Evolutionary conservation across 768 basidiomycete genomes (phyloP), one percentile per base, ranked within the genome.

Genomic region (Russula sp.): DNA sequence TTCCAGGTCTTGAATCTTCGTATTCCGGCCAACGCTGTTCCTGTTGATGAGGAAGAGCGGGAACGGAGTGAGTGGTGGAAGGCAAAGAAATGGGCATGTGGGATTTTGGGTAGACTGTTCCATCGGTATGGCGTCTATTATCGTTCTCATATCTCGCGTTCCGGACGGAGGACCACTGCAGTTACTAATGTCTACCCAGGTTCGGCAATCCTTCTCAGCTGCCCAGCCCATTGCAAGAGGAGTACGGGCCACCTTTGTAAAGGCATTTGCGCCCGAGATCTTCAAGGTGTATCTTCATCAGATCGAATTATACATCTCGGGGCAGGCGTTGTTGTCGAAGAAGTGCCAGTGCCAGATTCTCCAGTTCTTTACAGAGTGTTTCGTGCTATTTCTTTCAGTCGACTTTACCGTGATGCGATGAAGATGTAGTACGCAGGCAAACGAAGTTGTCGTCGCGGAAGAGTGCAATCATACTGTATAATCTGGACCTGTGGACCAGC

Each of bases 31-130:
- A 83, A 85, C 3, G 81, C 79, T 24, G 81, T 92, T 0, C 87
- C 90, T 2, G 83, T 81, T 32, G 85, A 90, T 62, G 83, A 85
- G 65, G 89, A 92, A 6, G 88, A 89, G 18, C 79, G 89, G 40
- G 91, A 94, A 76, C 80, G 79, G 53, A 83, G 80, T 52, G 89
- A 91, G 70, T 96, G 94, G 93, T 92, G 92, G 89, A 88, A 87
- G 72, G 83, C 88, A 10, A 95, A 95, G 77, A 96, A 96, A 72
- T 95, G 93, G 94, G 90, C 93, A 0, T 94, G 88, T 71, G 84
- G 81, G n/a, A 85, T 84, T 42, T 78, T 96, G 9, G 89, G 89
- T 40, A 79, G 86, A 26, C 77, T 94, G 18, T 94, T 94, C 81
- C 88, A 89, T 70, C 81, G 88, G 83, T 87, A 60, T 7, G 72